These are phyloP conservation scores for Diaporthe nobilis DNA, from an alignment of 2,329 filamentous ascomycete genomes.

Conservation along the genomic window DNA sequence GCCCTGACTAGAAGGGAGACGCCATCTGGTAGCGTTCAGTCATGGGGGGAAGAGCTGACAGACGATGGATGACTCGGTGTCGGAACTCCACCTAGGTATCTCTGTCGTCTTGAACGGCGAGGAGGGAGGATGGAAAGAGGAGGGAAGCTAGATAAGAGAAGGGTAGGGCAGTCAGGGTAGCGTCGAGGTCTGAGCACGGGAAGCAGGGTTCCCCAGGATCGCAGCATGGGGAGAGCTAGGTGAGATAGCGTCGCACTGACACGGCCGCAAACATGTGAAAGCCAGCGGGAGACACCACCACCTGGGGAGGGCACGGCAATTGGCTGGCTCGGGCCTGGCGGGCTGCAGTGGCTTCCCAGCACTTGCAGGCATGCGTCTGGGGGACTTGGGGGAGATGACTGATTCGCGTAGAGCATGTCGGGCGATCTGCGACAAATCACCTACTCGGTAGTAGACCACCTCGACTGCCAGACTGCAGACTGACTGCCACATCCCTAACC, in stretches of 20 bases:
- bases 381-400: neutral
- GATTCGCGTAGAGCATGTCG: slow-evolving; percentile 10
- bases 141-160: slow-evolving; percentile 30
- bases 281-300: slow-evolving; percentile 14
- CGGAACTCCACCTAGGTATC: neutral
- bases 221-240: neutral
- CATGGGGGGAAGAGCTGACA: neutral
- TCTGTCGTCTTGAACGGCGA: neutral
- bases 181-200: slow-evolving; percentile 29
- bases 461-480: neutral
- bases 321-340: slow-evolving; percentile 26
- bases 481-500: neutral
- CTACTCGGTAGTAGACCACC: neutral
- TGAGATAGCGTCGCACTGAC: slow-evolving; percentile 23
- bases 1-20: slow-evolving; percentile 18
- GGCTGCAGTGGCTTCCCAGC: slow-evolving; percentile 1
- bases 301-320: slow-evolving; percentile 3
- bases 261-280: slow-evolving; percentile 34
- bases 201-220: slow-evolving; percentile 32
- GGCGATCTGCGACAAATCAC: slow-evolving; percentile 26
- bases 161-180: slow-evolving; percentile 14
- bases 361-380: slow-evolving; percentile 12
- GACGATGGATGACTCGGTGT: slow-evolving; percentile 14
- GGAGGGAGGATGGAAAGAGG: neutral
- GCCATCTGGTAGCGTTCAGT: slow-evolving; percentile 7